Evolutionary conservation across 495 filamentous ascomycete species (phyloP).

Genomic region (Penicillium turbatum): DNA sequence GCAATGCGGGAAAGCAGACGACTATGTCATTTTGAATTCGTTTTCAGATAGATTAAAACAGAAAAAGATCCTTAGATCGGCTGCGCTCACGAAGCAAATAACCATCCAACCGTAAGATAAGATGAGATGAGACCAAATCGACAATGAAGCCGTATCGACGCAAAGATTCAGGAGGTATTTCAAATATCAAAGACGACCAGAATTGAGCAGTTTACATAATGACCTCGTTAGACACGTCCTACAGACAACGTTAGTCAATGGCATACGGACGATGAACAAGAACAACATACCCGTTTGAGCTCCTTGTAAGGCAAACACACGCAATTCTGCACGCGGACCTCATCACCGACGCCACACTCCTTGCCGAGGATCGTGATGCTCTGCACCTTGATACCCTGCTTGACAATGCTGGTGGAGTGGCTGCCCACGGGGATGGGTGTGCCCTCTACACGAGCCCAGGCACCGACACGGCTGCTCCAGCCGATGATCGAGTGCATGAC

Average conservation of each 20-base stretch:
- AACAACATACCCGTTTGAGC: slow-evolving; percentile 80
- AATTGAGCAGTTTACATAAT: slow-evolving; percentile 68
- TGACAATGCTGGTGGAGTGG: slow-evolving; percentile 91
- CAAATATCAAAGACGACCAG: slow-evolving; percentile 16
- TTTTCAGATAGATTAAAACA: not conserved
- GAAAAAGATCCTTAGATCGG: slow-evolving; percentile 9
- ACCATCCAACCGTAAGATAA: slow-evolving; percentile 19
- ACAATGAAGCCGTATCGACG: not conserved
- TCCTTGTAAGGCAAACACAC: slow-evolving; percentile 98
- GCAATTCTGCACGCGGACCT: slow-evolving; percentile 97
- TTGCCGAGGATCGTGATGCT: slow-evolving; percentile 97
- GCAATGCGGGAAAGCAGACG: not conserved
- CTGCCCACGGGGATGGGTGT: slow-evolving; percentile 84
- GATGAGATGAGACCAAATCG: slow-evolving; percentile 16
- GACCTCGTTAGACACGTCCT: slow-evolving; percentile 92
- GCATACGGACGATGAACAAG: not conserved
- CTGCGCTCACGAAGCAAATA: slow-evolving; percentile 16
- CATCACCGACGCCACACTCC: slow-evolving; percentile 91
- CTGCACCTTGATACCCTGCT: slow-evolving; percentile 97
- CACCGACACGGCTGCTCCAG: slow-evolving; percentile 92
- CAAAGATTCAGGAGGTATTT: slow-evolving; percentile 21
- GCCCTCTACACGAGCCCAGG: slow-evolving; percentile 96
- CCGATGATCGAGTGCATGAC: slow-evolving; percentile 96
- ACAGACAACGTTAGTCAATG: slow-evolving; percentile 9
- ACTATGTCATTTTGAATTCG: slow-evolving; percentile 3